Evolutionary conservation across 306 rosid species (phyloP), one percentile per base, ranked within the genome.

Genomic region (Vicia sativa): DNA sequence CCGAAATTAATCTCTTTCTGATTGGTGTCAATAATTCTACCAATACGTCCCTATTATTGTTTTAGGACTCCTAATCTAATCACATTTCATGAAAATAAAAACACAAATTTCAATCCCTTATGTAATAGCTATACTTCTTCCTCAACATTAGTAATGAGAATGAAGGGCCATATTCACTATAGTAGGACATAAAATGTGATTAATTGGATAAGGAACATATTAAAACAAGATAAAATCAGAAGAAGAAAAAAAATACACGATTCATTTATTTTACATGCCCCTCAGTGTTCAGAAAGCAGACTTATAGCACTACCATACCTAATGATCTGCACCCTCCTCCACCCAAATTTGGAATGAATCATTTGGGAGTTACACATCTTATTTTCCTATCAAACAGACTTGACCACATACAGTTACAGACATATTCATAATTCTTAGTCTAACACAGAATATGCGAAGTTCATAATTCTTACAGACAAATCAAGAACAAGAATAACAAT

Each of bases 401-500:
- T 12, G 70, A 54, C 46, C 1, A 25, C 65, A 42, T 25, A 74
- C 43, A 55, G 59, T 73, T 29, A 66, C 60, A 57, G 57, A 37
- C 56, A 50, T 11, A 35, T 59, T 52, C 69, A 67, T 10, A 16
- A 67, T 67, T 66, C 25, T 3, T 11, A 49, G 55, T 65, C 70
- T 28, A 21, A 14, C 31, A 41, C 59, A 7, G 25, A 69, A 19
- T 15, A 45, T 3, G 21, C 19, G 2, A 63, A 63, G 65, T 46
- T 34, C 38, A 34, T 34, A 34, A 7, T 34, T 34, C 38, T 34
- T 34, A 34, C 38, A 34, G 53, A 70, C 46, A 59, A 61, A 44
- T 37, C 43, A 52, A 48, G 28, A 19, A 59, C 53, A 52, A 34
- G 59, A 65, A 59, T 54, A 72, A 66, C 48, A 73, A 55, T 19